phyloP scores from a whole-genome alignment of 1,284 basidiomycete genomes.

The Moesziomyces sp. region DNA sequence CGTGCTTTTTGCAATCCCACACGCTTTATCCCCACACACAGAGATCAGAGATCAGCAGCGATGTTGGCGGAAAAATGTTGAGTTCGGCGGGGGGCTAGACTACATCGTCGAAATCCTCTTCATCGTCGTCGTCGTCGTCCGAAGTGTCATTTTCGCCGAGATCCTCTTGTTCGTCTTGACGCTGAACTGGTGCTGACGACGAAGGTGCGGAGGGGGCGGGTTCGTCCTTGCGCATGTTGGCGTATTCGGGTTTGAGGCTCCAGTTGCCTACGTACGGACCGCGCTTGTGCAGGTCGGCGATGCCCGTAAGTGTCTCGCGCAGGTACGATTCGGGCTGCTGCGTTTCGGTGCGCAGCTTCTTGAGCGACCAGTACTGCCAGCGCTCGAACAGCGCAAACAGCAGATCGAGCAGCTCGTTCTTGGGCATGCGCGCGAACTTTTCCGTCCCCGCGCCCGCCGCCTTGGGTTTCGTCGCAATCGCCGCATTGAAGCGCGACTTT shows the following conservation, averaged over 20 bases:
- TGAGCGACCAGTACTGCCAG: constrained; percentile 84
- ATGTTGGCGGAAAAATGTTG: no score
- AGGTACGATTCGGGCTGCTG: constrained; percentile 92
- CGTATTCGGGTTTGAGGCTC: constrained; percentile 63
- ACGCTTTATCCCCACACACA: no score
- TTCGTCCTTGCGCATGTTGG: constrained; percentile 18
- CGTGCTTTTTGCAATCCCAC: no score
- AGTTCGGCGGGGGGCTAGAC: not conserved
- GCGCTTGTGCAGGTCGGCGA: constrained; percentile 82
- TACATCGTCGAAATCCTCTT: constrained; percentile 48
- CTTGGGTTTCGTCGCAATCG: constrained; percentile 26
- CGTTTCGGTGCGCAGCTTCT: constrained; percentile 80
- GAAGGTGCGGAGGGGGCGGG: not conserved
- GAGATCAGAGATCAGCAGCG: no score
- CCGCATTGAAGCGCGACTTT: constrained; percentile 50
- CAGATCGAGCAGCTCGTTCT: constrained; percentile 86
- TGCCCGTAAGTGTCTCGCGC: constrained; percentile 83
- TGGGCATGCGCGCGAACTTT: constrained; percentile 87
- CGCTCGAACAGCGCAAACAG: constrained; percentile 84
- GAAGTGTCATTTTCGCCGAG: constrained; percentile 25
- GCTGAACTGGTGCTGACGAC: not conserved
- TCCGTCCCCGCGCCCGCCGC: constrained; percentile 65
- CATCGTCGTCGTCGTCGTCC: constrained; percentile 22
- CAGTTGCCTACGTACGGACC: constrained; percentile 74
- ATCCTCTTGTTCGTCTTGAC: constrained; percentile 30